Evolutionary conservation across 1,139 yeast species (phyloP), one percentile per base, ranked within the genome.

Genomic region (Hyphopichia pseudoburtonii): DNA sequence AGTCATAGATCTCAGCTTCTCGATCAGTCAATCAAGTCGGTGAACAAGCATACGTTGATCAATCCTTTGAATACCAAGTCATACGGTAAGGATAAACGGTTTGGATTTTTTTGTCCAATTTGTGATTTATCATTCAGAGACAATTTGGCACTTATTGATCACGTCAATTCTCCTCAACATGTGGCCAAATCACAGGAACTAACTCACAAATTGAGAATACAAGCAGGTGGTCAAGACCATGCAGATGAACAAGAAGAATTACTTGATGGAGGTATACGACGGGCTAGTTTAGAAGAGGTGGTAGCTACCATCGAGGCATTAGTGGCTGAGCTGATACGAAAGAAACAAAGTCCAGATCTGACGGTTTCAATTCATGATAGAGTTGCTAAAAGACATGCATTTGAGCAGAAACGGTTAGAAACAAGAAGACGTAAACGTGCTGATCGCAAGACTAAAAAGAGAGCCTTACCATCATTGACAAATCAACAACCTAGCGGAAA

Each of bases 81-180:
- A 0, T 48, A 39, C 24, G 66, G 66, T 7, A 53, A 49, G 36
- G 71, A 79, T 35, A 88, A 88, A 32, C 73, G 80, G 46, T 85
- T 85, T 46, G 96, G 96, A 2, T 89, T 89, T 57, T 76, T 79
- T 50, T 90, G 97, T 60, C 86, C 85, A 14, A 64, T 79, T 2
- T 90, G 97, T 57, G 78, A 83, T 48, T 60, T 86, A 45, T 83
- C 95, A 2, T 89, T 78, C 60, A 78, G 87, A 52, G 97, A 90
- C 57, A 84, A 85, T 39, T 64, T 88, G 50, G 84, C 88, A 41
- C 82, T 82, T 54, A 72, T 88, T 5, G 95, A 89, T 53, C 97
- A 90, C 62, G 66, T 88, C 51, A 88, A 87, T 52, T 80, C 89
- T 25, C 82, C 80, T 5, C 78, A 71, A 35, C 92, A 83, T 59